Percentiles rank a stretch among this genome's conserved stretches.
Evolutionary conservation across 2,329 filamentous ascomycete genomes (phyloP).

Genomic region (Botrytis tulipae): DNA sequence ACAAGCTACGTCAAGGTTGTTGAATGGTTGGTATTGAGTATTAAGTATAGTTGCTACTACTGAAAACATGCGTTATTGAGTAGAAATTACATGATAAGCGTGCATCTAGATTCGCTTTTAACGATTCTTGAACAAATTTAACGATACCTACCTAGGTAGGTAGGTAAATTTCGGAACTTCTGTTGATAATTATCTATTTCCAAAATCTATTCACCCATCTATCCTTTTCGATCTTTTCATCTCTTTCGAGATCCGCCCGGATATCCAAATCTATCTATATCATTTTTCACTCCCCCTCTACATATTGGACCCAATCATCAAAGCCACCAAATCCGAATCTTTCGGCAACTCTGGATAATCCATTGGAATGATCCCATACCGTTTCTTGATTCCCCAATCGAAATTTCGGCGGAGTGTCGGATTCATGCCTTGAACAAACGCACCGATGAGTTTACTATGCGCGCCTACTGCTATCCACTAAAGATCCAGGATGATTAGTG

Average conservation of each 20-base stretch:
- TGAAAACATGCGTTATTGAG: accelerated
- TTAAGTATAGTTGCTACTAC: neutral
- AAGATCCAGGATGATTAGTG: neutral
- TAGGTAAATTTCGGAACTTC: neutral
- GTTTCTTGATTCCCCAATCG: constrained; percentile 31
- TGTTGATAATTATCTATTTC: neutral
- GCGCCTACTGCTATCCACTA: constrained; percentile 46
- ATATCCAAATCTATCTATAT: neutral
- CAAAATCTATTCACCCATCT: neutral
- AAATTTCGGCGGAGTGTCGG: constrained; percentile 39
- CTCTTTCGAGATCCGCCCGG: neutral
- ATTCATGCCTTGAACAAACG: constrained; percentile 48
- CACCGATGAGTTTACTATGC: constrained; percentile 42
- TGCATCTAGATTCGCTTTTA: neutral
- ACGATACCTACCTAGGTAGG: no score
- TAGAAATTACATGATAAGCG: accelerated
- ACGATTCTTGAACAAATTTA: neutral
- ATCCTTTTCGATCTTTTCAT: neutral
- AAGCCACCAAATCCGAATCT: constrained; percentile 43
- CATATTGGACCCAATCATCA: constrained; percentile 45
- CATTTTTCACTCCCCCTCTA: neutral
- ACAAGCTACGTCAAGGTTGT: accelerated
- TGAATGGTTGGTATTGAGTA: neutral
- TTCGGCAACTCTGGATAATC: constrained; percentile 36
- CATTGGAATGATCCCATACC: constrained; percentile 35